A percentile compares a stretch with the other conserved stretches of the same genome.
phyloP scores from a whole-genome alignment of 495 filamentous ascomycete genomes.

The Terfezia boudieri region DNA sequence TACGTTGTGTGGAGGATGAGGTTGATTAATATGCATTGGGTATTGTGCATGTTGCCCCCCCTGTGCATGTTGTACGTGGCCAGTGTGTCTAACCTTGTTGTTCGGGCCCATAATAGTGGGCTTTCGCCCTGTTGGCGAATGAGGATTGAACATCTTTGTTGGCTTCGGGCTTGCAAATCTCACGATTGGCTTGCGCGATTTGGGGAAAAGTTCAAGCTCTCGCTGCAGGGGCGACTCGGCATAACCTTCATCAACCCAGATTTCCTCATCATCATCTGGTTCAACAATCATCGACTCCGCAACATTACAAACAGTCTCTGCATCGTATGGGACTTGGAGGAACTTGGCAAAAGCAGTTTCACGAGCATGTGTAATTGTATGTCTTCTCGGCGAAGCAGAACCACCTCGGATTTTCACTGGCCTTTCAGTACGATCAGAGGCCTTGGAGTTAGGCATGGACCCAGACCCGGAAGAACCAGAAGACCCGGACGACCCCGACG shows the following conservation, averaged over 20 bases:
- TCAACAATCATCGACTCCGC: slow-evolving; percentile 18
- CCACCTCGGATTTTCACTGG: not conserved
- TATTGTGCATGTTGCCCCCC: not conserved
- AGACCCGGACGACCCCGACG: not conserved
- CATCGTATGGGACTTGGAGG: not conserved
- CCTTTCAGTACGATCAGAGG: not conserved
- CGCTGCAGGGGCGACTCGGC: slow-evolving; percentile 7
- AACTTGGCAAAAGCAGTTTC: not conserved
- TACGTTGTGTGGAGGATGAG: not conserved
- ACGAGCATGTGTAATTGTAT: not conserved
- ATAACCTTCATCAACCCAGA: slow-evolving; percentile 17
- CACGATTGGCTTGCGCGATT: slow-evolving; percentile 13
- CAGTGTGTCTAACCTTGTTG: not conserved
- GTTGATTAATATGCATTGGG: not conserved
- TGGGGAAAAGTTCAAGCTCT: slow-evolving; percentile 3
- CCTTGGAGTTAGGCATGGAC: not conserved
- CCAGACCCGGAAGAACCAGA: not conserved
- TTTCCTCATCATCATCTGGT: slow-evolving; percentile 13
- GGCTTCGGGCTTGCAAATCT: slow-evolving; percentile 13
- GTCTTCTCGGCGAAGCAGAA: not conserved
- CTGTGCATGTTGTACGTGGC: not conserved
- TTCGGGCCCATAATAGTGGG: not conserved
- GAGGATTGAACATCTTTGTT: not conserved
- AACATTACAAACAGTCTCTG: not conserved
- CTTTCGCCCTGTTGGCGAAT: not conserved